A percentile compares a stretch with the other conserved stretches of the same genome.
These are phyloP conservation scores for Trypanosoma rangeli DNA, from an alignment of 208 protist genomes.

Conservation along the genomic window DNA sequence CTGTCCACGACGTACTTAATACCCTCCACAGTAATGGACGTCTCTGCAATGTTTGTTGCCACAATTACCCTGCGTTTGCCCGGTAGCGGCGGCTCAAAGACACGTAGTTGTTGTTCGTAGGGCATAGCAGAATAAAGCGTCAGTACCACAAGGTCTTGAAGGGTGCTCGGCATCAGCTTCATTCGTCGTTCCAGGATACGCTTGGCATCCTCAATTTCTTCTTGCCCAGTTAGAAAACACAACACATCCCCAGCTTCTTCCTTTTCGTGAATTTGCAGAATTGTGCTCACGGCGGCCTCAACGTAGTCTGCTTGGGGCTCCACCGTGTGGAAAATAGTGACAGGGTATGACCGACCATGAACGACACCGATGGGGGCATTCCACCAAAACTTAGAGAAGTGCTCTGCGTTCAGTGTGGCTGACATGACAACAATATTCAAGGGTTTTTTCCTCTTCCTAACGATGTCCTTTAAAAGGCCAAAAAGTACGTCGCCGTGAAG, in stretches of 20 bases:
- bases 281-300: conserved; percentile 95
- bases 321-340: conserved; percentile 93
- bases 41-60: conserved; percentile 99
- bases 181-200: conserved; percentile 77
- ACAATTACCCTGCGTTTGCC: conserved; percentile 95
- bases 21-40: conserved; percentile 99
- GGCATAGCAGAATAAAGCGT: conserved; percentile 96
- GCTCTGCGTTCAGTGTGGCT: conserved; percentile 96
- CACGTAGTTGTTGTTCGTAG: conserved; percentile 95
- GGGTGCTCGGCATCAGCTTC: conserved; percentile 63
- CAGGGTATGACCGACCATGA: conserved; percentile 89
- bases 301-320: conserved; percentile 97
- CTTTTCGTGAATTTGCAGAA: conserved; percentile 97
- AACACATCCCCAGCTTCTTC: conserved; percentile 98
- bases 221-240: conserved; percentile 98
- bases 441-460: conserved; percentile 42
- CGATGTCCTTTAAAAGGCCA: conserved; percentile 90
- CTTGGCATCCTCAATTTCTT: conserved; percentile 90
- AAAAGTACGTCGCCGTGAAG: conserved; percentile 94
- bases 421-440: conserved; percentile 96
- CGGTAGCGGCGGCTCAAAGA: conserved; percentile 93
- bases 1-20: conserved; percentile 99
- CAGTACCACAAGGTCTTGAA: conserved; percentile 58
- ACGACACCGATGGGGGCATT: conserved; percentile 92
- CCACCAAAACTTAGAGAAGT: conserved; percentile 95